Evolutionary conservation across 805 yeast genomes (phyloP).

Genomic region (Torulaspora quercuum): DNA sequence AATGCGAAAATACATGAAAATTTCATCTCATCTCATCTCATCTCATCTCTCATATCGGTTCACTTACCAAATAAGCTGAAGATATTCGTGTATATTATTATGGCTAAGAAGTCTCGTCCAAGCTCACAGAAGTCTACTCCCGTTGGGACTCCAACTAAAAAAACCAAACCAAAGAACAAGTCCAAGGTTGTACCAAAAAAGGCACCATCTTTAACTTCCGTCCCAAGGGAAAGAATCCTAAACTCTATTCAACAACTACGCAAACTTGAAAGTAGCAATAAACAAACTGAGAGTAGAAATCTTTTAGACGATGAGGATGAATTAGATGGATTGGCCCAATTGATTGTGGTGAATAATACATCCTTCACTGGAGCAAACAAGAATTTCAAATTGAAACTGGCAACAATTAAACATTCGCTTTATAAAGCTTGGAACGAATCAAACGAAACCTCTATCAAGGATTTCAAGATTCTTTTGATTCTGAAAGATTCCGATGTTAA

Average conservation of each 20-base stretch:
- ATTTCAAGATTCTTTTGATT: constrained; percentile 39
- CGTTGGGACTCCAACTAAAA: constrained; percentile 22
- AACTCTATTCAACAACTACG: constrained; percentile 65
- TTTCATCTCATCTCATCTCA: constrained; percentile 22
- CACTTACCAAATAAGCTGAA: too few relatives aligned
- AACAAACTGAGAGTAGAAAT: constrained; percentile 37
- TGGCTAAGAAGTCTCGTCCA: constrained; percentile 24
- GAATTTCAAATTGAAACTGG: constrained; percentile 53
- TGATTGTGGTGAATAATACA: constrained; percentile 64
- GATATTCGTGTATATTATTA: constrained; percentile 6
- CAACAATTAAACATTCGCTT: constrained; percentile 40
- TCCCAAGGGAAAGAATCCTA: constrained; percentile 33
- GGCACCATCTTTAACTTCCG: constrained; percentile 13
- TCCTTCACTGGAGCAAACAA: constrained; percentile 52
- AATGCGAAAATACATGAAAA: constrained; percentile 14
- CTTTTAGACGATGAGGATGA: constrained; percentile 60
- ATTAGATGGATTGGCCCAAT: constrained; percentile 44
- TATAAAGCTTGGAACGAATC: constrained; percentile 32
- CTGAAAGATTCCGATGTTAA: constrained; percentile 41
- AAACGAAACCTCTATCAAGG: constrained; percentile 32
- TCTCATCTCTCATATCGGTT: too few relatives aligned
- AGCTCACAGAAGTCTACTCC: constrained; percentile 14
- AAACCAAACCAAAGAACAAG: constrained; percentile 22
- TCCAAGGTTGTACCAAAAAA: constrained; percentile 13
- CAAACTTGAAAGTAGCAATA: constrained; percentile 49